phyloP scores from a whole-genome alignment of 768 basidiomycete genomes.

The Phanerochaete sordida region DNA sequence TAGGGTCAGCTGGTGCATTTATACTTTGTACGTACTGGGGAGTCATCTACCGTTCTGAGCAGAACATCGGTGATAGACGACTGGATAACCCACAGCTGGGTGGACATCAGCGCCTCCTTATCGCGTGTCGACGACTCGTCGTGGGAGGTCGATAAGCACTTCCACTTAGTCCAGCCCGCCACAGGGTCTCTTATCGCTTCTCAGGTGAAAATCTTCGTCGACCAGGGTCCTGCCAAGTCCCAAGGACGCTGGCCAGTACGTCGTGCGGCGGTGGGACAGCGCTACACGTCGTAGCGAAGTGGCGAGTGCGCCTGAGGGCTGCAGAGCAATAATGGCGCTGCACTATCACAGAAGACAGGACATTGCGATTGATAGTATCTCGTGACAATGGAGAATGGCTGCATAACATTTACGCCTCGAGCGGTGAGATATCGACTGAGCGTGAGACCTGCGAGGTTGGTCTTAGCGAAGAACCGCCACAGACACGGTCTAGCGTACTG shows the following conservation, averaged over 20 bases:
- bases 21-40: not conserved
- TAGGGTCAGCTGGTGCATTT: not conserved
- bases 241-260: too few species aligned
- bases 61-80: not conserved
- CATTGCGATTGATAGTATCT: not conserved
- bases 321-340: too few species aligned
- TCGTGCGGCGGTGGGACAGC: too few species aligned
- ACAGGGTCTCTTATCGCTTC: not conserved
- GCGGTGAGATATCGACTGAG: not conserved
- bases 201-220: not conserved
- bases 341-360: too few species aligned
- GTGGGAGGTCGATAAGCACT: conserved; percentile 2
- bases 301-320: too few species aligned
- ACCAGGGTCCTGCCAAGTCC: too few species aligned
- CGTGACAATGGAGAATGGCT: not conserved
- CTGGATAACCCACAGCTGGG: not conserved
- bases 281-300: too few species aligned
- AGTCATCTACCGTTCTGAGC: not conserved
- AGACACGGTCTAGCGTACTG: too few species aligned
- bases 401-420: not conserved
- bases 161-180: not conserved
- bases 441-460: too few species aligned
- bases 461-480: too few species aligned
- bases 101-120: conserved; percentile 8
- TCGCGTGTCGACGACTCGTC: not conserved